Evolutionary conservation across 169 alveolate genomes (phyloP).

Genomic region (Eimeria acervulina): DNA sequence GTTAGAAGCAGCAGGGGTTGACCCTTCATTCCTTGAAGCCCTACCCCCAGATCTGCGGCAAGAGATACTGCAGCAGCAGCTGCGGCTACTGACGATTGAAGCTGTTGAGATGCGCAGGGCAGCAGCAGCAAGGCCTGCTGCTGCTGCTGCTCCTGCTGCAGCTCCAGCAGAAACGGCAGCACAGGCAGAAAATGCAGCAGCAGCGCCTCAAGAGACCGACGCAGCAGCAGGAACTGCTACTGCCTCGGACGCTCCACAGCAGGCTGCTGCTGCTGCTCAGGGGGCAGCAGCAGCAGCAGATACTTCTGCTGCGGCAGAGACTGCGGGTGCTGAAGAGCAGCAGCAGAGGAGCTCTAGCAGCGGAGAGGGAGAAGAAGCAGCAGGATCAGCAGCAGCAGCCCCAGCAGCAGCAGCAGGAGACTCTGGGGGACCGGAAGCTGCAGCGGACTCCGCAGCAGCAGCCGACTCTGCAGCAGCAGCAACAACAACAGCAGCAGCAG

Average conservation of each 20-base stretch:
- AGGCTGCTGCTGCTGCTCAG: slow-evolving; percentile 16
- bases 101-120: slow-evolving; percentile 79
- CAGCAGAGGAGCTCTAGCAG: not conserved
- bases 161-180: slow-evolving; percentile 34
- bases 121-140: slow-evolving; percentile 14
- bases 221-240: not conserved
- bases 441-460: not conserved
- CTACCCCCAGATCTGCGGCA: slow-evolving; percentile 84
- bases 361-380: not conserved
- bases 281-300: not conserved
- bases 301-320: not conserved
- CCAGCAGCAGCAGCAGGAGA: slow-evolving; percentile 19
- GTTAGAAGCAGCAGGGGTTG: slow-evolving; percentile 84
- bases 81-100: slow-evolving; percentile 75
- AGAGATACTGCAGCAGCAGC: slow-evolving; percentile 84
- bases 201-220: not conserved
- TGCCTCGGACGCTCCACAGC: not conserved
- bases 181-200: not conserved
- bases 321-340: not conserved
- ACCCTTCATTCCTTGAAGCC: slow-evolving; percentile 86
- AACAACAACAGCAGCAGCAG: slow-evolving; percentile 54
- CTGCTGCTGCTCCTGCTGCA: slow-evolving; percentile 31
- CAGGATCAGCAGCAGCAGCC: slow-evolving; percentile 9
- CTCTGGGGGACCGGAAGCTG: not conserved
- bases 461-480: slow-evolving; percentile 11